phyloP scores from a whole-genome alignment of 495 filamentous ascomycete genomes.

The Penicillium paxilli region DNA sequence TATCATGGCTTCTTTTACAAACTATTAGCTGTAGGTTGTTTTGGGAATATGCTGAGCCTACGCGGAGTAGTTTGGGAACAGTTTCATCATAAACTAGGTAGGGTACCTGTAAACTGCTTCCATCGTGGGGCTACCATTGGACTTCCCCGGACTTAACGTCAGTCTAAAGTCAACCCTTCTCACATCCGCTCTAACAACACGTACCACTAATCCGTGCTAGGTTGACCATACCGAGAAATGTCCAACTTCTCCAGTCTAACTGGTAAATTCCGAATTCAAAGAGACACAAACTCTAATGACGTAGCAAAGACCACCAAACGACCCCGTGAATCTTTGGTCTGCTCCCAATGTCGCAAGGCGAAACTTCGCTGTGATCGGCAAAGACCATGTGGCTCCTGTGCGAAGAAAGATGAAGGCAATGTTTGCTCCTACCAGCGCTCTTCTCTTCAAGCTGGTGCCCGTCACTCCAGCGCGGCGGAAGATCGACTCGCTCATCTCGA shows the following conservation, averaged over 20 bases:
- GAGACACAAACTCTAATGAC: not conserved
- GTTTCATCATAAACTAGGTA: too few species aligned
- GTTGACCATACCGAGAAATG: not conserved
- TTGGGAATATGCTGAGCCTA: too few species aligned
- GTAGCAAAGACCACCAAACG: not conserved
- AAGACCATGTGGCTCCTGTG: not conserved
- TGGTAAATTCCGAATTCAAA: not conserved
- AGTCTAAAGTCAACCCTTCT: too few species aligned
- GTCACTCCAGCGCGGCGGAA: not conserved
- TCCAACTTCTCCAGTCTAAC: not conserved
- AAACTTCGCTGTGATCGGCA: constrained; percentile 3
- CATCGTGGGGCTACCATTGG: too few species aligned
- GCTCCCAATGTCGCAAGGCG: not conserved
- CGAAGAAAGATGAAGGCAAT: not conserved
- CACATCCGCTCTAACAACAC: too few species aligned
- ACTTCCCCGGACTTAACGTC: too few species aligned
- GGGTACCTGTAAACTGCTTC: too few species aligned
- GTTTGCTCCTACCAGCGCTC: not conserved
- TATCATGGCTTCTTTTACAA: too few species aligned
- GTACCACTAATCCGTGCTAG: not conserved
- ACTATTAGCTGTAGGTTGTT: too few species aligned
- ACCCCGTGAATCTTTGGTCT: not conserved
- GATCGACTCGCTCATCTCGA: constrained; percentile 6
- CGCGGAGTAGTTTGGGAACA: too few species aligned
- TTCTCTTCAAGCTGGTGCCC: not conserved